Conservation (phyloP, 2,329 filamentous ascomycete genomes). For the Neophaeococcomyces mojaviensis region DNA sequence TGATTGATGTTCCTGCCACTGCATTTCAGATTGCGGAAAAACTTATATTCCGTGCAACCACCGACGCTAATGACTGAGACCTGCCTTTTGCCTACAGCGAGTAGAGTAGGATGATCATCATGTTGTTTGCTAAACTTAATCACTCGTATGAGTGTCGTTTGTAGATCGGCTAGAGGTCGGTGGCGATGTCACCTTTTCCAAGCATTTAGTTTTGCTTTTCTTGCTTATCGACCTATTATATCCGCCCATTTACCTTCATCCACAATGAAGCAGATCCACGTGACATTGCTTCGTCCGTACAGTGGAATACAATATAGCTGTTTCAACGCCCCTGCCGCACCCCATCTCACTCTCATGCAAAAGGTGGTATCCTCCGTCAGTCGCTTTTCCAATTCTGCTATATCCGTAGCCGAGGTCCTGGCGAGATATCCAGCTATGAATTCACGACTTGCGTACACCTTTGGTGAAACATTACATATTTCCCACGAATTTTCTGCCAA, state of each 20-base stretch:
- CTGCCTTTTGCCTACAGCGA: too few relatives aligned
- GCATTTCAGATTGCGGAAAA: too few relatives aligned
- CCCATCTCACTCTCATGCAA: conserved; percentile 24
- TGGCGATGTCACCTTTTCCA: not conserved
- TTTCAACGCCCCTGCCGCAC: conserved; percentile 18
- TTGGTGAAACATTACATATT: conserved; percentile 26
- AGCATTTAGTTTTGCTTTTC: not conserved
- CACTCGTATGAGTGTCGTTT: too few relatives aligned
- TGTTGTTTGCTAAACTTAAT: too few relatives aligned
- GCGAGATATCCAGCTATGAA: conserved; percentile 26
- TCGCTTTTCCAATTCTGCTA: conserved; percentile 17
- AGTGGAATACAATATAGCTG: conserved; percentile 27
- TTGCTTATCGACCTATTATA: not conserved
- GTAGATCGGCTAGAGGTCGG: not conserved
- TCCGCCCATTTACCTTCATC: conserved; percentile 12
- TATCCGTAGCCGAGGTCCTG: conserved; percentile 16
- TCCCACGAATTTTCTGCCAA: conserved; percentile 23
- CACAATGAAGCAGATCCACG: conserved; percentile 26
- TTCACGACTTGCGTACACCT: conserved; percentile 21
- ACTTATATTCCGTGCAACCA: too few relatives aligned
- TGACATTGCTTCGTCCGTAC: conserved; percentile 18
- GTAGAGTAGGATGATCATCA: too few relatives aligned
- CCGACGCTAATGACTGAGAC: too few relatives aligned
- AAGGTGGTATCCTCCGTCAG: conserved; percentile 20
- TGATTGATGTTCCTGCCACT: too few relatives aligned